These are phyloP conservation scores for Saururus chinensis DNA, from an alignment of 164 flowering plant genomes.

Conservation along the genomic window DNA sequence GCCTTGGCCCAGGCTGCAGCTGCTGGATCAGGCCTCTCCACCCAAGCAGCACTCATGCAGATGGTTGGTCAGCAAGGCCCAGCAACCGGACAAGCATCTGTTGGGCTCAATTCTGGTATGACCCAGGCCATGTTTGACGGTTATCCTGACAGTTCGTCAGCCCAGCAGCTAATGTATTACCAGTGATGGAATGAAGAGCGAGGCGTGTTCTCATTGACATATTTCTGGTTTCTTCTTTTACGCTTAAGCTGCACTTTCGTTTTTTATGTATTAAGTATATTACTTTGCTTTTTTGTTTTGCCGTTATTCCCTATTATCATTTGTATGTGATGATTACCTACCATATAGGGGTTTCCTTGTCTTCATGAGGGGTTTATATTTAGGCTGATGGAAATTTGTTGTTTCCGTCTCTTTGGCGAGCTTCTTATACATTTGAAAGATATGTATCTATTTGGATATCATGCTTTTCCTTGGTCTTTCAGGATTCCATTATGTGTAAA, in stretches of 20 bases:
- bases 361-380: no score
- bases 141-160: slow-evolving; percentile 22
- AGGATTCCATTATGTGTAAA: no score
- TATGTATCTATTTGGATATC: no score
- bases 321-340: no score
- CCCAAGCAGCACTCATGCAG: slow-evolving; percentile 59
- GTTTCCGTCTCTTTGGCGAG: no score
- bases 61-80: slow-evolving; percentile 63
- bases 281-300: neutral
- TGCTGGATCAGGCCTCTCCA: slow-evolving; percentile 39
- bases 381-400: no score
- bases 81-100: slow-evolving; percentile 66
- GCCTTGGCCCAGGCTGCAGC: slow-evolving; percentile 84
- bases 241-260: neutral
- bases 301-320: no score
- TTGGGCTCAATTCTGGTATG: slow-evolving; percentile 43
- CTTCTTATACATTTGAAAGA: no score
- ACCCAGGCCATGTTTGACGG: slow-evolving; percentile 57
- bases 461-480: no score
- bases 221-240: neutral
- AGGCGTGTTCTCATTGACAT: neutral
- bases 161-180: slow-evolving; percentile 90
- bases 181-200: slow-evolving; percentile 19
- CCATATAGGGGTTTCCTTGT: no score
- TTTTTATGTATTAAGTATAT: neutral